Evolutionary conservation across 1,284 basidiomycete species (phyloP), one percentile per base, ranked within the genome.

Genomic region (Rhodotorula sp.): DNA sequence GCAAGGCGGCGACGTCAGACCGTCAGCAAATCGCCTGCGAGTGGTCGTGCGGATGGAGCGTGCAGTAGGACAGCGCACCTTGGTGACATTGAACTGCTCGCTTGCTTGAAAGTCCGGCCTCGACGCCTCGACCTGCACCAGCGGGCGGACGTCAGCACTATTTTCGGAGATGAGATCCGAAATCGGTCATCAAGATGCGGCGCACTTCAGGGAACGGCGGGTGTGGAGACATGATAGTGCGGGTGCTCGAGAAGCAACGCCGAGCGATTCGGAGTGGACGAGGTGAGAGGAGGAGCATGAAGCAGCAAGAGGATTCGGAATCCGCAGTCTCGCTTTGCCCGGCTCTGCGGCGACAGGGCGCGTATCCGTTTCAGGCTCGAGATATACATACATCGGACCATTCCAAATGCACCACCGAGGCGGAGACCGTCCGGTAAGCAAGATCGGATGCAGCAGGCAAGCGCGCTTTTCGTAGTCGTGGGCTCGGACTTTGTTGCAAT

Each of bases 61-160:
- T 31, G 18, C 38, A 12, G 38, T 38, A 7, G 38, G 23, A 2
- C 3, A 16, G 21, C 58, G 28, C 38, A 68, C 70, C 64, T 74
- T 60, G 45, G 60, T 62, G 23, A 38, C 23, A 2, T 21, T 19
- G 60, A 60, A 67, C 47, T 59, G 38, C 48, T 64, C 64, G 1
- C 23, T 6, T 2, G 55, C 38, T 21, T 70, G 67, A 34, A 73
- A 75, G 2, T 62, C 58, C 0, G 74, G 70, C 16, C 74, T 57
- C 23, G 54, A 45, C 0, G 70, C 74, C 49, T 76, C 71, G 43
- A 72, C 72, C 74, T 76, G 60, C 28, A 28, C n/a, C 8, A 16
- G n/a, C 26, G 26, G 26, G 26, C 23, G 14, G 7, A 54, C 38
- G 38, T 38, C 38, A 38, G 38, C 38, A 38, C 38, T 38, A 38